Conservation (phyloP, 2,329 filamentous ascomycete genomes). For the Penicillium sclerotiorum region DNA sequence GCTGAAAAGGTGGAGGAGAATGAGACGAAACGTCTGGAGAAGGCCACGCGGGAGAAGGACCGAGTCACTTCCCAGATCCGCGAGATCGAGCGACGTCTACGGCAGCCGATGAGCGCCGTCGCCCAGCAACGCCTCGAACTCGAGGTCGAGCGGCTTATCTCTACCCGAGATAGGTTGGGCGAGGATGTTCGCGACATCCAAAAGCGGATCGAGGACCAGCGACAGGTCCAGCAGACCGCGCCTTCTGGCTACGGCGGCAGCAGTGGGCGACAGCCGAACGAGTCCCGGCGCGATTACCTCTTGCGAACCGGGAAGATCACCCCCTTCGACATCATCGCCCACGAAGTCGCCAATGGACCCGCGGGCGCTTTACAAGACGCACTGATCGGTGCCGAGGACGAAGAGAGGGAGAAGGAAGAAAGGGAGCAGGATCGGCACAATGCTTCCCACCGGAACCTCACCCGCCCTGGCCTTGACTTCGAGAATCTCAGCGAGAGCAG, state of each 20-base stretch:
- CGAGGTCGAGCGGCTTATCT: constrained; percentile 67
- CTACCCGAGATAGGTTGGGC: constrained; percentile 65
- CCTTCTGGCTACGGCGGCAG: constrained; percentile 49
- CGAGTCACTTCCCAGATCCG: constrained; percentile 69
- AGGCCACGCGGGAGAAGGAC: constrained; percentile 54
- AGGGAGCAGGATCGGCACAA: constrained; percentile 43
- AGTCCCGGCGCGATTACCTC: constrained; percentile 83
- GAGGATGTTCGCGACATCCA: constrained; percentile 80
- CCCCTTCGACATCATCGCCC: constrained; percentile 80
- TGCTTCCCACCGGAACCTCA: constrained; percentile 67
- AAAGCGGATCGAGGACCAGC: constrained; percentile 75
- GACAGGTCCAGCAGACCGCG: constrained; percentile 56
- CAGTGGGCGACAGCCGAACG: constrained; percentile 75
- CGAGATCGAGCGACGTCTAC: constrained; percentile 59
- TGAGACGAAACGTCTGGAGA: constrained; percentile 64
- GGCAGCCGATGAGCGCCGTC: constrained; percentile 57
- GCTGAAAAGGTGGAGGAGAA: constrained; percentile 65
- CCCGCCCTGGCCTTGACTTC: constrained; percentile 71
- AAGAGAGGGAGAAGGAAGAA: constrained; percentile 54
- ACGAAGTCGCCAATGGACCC: constrained; percentile 59
- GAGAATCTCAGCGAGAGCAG: constrained; percentile 41
- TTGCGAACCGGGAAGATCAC: constrained; percentile 98
- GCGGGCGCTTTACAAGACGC: constrained; percentile 74
- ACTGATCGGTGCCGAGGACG: constrained; percentile 80
- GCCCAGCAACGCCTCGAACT: constrained; percentile 48